These are phyloP conservation scores for Fusarium sp. DNA, from an alignment of 2,329 filamentous ascomycete species.

Conservation along the genomic window DNA sequence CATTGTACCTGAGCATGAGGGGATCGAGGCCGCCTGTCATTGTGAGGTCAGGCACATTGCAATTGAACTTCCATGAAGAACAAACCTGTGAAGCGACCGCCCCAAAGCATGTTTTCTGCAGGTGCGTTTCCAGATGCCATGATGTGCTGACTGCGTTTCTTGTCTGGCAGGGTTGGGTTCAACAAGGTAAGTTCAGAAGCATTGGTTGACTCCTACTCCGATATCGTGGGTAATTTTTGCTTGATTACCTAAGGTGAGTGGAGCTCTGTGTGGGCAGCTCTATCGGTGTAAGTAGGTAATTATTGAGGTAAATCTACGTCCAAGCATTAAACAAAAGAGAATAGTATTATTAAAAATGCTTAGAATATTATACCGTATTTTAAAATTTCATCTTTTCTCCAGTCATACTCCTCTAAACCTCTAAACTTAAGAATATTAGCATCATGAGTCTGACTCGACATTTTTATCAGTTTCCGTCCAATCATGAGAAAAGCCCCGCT, in stretches of 20 bases:
- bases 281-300: neutral
- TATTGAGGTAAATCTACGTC: too few relatives aligned
- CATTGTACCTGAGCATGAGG: constrained; percentile 88
- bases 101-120: constrained; percentile 53
- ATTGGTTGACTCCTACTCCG: too few relatives aligned
- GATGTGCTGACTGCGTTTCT: too few relatives aligned
- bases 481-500: constrained; percentile 21
- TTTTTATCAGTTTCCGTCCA: neutral
- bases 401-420: neutral
- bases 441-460: constrained; percentile 6
- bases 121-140: neutral
- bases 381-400: neutral
- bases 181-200: too few relatives aligned
- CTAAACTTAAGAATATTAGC: neutral
- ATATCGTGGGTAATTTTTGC: too few relatives aligned
- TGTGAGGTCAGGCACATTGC: constrained; percentile 47
- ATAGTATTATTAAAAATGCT: neutral
- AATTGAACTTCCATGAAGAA: constrained; percentile 24
- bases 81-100: constrained; percentile 12
- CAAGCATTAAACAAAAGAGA: neutral
- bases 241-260: too few relatives aligned
- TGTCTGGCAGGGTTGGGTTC: too few relatives aligned
- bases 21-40: constrained; percentile 74
- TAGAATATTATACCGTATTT: fast-evolving
- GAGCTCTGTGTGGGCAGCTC: too few relatives aligned